Percentiles rank a stretch among this genome's conserved stretches.
phyloP scores from a whole-genome alignment of 768 basidiomycete species.

The Pulveroboletus sp. region DNA sequence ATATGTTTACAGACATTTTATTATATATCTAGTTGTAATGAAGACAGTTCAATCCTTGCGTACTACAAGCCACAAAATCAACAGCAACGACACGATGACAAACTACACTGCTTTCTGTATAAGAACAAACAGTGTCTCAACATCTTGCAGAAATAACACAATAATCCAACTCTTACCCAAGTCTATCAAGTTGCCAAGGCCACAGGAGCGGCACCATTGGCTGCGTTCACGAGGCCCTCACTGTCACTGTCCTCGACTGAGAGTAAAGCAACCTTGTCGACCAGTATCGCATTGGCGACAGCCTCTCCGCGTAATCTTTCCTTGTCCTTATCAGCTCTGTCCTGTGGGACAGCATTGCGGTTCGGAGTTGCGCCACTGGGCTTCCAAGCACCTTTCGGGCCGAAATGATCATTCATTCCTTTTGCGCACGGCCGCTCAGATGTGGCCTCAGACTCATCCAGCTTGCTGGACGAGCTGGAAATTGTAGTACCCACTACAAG shows the following conservation, averaged over 20 bases:
- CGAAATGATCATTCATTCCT: conserved; percentile 36
- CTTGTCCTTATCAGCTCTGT: conserved; percentile 28
- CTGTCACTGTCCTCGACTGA: conserved; percentile 30
- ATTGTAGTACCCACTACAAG: conserved; percentile 6
- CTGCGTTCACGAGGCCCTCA: conserved; percentile 7
- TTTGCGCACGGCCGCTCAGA: conserved; percentile 49
- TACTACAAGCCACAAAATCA: conserved; percentile 24
- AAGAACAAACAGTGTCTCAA: neutral
- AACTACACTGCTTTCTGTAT: conserved; percentile 7
- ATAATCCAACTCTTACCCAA: conserved; percentile 11
- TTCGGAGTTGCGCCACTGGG: conserved; percentile 6
- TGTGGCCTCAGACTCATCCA: conserved; percentile 43
- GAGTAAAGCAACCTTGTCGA: conserved; percentile 35
- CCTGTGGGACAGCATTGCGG: conserved; percentile 18
- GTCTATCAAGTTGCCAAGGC: conserved; percentile 27
- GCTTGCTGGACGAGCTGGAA: conserved; percentile 17
- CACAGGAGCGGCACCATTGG: conserved; percentile 14
- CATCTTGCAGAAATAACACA: neutral
- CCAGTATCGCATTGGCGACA: conserved; percentile 33
- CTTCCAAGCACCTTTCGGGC: conserved; percentile 32
- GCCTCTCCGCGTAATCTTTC: conserved; percentile 34
- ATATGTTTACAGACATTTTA: conserved; percentile 37
- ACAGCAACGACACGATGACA: conserved; percentile 30
- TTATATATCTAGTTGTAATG: conserved; percentile 31
- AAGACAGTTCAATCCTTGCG: conserved; percentile 20